Conservation (phyloP, 2,329 filamentous ascomycete genomes). For the Aspergillus oerlinghausenensis region DNA sequence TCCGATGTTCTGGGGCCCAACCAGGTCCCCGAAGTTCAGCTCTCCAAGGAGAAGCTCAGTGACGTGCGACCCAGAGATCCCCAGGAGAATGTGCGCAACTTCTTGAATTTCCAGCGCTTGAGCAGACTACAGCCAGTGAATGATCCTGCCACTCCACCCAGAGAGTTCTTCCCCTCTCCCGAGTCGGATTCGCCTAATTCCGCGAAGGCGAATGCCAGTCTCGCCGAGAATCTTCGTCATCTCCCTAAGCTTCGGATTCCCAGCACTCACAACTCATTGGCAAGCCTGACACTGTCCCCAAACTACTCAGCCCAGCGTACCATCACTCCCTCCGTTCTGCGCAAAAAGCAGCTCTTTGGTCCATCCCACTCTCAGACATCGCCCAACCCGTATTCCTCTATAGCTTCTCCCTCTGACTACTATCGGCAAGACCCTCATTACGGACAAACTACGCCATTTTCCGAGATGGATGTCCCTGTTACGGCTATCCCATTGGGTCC, state of each 20-base stretch:
- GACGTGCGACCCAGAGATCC: too few relatives aligned
- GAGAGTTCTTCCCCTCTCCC: constrained; percentile 1
- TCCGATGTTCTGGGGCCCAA: constrained; percentile 80
- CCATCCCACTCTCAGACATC: constrained; percentile 12
- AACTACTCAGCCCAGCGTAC: constrained; percentile 14
- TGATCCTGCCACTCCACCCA: constrained; percentile 63
- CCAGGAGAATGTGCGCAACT: too few relatives aligned
- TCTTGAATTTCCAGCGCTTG: constrained; percentile 51
- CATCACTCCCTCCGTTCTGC: background rate
- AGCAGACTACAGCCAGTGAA: constrained; percentile 6
- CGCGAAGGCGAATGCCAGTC: background rate
- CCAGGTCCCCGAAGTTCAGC: constrained; percentile 31
- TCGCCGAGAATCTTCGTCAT: background rate
- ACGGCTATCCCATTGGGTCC: too few relatives aligned
- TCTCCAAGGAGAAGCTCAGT: too few relatives aligned
- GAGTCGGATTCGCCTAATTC: background rate
- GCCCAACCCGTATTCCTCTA: background rate
- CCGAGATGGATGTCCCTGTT: too few relatives aligned
- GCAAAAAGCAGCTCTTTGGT: constrained; percentile 10
- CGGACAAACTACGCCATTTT: background rate
- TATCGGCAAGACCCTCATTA: constrained; percentile 4
- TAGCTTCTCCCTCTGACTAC: background rate
- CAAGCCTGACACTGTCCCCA: constrained; percentile 13
- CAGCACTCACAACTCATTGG: constrained; percentile 57
- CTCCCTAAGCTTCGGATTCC: constrained; percentile 11